A percentile compares a stretch with the other conserved stretches of the same genome.
These are phyloP conservation scores for Pseudevernia furfuracea DNA, from an alignment of 495 filamentous ascomycete genomes.

Conservation along the genomic window DNA sequence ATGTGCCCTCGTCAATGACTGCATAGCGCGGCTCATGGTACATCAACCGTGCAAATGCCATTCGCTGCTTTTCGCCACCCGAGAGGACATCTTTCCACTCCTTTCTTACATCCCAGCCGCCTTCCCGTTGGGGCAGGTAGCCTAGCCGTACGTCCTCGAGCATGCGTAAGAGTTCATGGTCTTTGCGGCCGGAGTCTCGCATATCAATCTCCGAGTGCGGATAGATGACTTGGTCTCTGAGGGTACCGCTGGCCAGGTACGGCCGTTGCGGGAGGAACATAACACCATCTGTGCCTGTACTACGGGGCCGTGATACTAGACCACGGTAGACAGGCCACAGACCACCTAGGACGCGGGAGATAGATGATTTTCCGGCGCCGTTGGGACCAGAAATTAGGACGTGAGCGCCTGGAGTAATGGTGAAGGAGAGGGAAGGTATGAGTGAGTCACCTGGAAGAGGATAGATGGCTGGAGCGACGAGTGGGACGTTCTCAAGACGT, in stretches of 20 bases:
- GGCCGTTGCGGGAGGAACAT: conserved; percentile 97
- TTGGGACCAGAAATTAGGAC: conserved; percentile 92
- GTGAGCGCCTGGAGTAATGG: conserved; percentile 84
- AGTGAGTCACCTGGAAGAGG: conserved; percentile 85
- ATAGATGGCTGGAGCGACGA: conserved; percentile 73
- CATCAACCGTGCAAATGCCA: conserved; percentile 79
- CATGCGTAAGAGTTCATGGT: conserved; percentile 63
- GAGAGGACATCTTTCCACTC: conserved; percentile 98
- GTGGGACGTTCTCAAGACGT: conserved; percentile 83
- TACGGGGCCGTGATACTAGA: conserved; percentile 76
- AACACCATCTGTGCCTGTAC: conserved; percentile 76
- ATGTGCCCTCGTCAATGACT: conserved; percentile 91
- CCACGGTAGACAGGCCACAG: conserved; percentile 95
- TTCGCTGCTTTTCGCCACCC: conserved; percentile 96
- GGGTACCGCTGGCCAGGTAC: conserved; percentile 88
- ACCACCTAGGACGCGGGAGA: conserved; percentile 82
- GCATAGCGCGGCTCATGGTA: conserved; percentile 95
- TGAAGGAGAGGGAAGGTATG: conserved; percentile 77
- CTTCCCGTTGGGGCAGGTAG: conserved; percentile 85
- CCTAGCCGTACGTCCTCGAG: conserved; percentile 78
- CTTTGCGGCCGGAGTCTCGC: conserved; percentile 67
- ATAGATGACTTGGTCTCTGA: conserved; percentile 96
- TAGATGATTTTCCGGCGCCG: conserved; percentile 86
- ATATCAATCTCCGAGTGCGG: conserved; percentile 92
- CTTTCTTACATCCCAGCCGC: conserved; percentile 92